These are phyloP conservation scores for Hypoxylon cercidicola DNA, from an alignment of 495 filamentous ascomycete species.

Conservation along the genomic window DNA sequence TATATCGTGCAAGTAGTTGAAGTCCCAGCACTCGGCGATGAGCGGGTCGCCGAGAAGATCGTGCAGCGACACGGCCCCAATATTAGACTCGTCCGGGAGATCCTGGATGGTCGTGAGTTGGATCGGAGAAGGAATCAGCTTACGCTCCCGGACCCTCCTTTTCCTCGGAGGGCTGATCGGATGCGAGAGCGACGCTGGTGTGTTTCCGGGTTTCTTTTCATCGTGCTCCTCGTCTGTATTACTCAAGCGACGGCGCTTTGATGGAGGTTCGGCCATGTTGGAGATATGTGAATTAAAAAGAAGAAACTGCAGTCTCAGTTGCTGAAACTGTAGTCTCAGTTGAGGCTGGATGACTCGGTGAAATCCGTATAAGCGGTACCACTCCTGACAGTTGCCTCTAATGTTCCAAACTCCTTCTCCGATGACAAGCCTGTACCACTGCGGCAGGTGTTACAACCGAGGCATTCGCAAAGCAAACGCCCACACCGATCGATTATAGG, in stretches of 20 bases:
- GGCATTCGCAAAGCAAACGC: background rate
- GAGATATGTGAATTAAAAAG: background rate
- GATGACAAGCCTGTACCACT: background rate
- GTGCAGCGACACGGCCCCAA: conserved; percentile 71
- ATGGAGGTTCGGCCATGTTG: conserved; percentile 39
- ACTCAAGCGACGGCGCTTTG: conserved; percentile 38
- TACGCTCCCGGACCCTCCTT: conserved; percentile 37
- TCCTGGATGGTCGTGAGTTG: conserved; percentile 78
- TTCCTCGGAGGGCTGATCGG: conserved; percentile 56
- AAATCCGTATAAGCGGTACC: too few species aligned
- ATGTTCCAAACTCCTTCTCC: too few species aligned
- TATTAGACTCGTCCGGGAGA: conserved; percentile 68
- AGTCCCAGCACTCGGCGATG: conserved; percentile 88
- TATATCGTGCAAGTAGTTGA: conserved; percentile 87
- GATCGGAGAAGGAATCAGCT: conserved; percentile 68
- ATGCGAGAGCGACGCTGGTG: conserved; percentile 45
- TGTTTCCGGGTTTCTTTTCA: background rate
- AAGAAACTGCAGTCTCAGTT: too few species aligned
- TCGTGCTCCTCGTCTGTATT: conserved; percentile 5
- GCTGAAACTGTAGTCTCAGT: too few species aligned
- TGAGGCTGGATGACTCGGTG: too few species aligned
- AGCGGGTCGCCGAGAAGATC: conserved; percentile 84
- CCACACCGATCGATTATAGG: background rate
- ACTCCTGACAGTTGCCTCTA: too few species aligned
- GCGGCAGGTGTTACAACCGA: background rate